These are phyloP conservation scores for Backusella parvicylindrica DNA, from an alignment of 192 early-diverging fungal species.

Conservation along the genomic window DNA sequence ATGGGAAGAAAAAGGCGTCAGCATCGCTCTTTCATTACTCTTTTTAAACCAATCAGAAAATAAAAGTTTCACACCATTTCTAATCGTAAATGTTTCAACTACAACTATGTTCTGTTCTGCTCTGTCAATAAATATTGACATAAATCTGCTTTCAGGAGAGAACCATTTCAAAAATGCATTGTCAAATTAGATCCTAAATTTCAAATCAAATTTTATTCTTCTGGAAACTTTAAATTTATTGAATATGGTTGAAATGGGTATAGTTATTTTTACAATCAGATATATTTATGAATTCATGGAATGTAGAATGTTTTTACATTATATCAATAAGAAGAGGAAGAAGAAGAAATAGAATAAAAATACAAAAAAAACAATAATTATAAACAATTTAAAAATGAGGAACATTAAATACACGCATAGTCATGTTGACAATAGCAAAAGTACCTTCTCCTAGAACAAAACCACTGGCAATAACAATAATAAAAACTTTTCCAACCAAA, in stretches of 20 bases:
- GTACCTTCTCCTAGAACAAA: slow-evolving; percentile 78
- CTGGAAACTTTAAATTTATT: background rate
- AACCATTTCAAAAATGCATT: background rate
- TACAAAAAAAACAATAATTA: background rate
- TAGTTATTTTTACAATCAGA: background rate
- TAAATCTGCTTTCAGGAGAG: background rate
- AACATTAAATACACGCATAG: slow-evolving; percentile 37
- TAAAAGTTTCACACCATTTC: background rate
- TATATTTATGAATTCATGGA: background rate
- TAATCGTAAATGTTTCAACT: background rate
- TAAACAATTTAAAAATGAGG: slow-evolving; percentile 24
- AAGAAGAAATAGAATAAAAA: background rate
- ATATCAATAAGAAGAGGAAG: background rate
- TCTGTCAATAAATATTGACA: background rate
- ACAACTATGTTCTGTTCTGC: background rate
- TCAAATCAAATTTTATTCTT: background rate
- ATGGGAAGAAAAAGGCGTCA: background rate
- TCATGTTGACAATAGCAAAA: slow-evolving; percentile 61
- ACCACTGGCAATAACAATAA: slow-evolving; percentile 70
- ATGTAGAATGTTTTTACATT: background rate
- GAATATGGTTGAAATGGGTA: background rate
- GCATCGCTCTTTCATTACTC: background rate
- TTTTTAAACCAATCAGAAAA: background rate
- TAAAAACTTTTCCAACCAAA: slow-evolving; percentile 49
- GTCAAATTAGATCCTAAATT: background rate